phyloP scores from a whole-genome alignment of 1,284 basidiomycete species.

The Trametes pubescens region DNA sequence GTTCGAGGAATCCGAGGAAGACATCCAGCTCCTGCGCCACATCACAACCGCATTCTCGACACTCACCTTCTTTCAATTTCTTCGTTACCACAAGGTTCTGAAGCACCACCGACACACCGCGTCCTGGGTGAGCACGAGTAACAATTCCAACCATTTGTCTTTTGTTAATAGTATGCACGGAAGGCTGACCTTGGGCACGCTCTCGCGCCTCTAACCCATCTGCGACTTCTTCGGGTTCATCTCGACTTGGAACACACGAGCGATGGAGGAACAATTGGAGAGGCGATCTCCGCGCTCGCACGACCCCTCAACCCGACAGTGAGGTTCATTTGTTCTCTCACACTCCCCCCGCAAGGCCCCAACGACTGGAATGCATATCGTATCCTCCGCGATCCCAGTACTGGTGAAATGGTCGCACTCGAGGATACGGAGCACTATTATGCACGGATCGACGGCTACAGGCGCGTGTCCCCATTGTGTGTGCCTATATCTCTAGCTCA shows the following conservation, averaged over 20 bases:
- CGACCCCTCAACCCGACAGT: neutral
- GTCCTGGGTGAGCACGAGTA: neutral
- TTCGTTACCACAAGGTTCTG: neutral
- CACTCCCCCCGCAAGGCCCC: neutral
- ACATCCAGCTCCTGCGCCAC: neutral
- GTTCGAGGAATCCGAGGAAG: neutral
- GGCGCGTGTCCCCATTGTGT: neutral
- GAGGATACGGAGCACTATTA: neutral
- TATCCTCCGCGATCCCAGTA: neutral
- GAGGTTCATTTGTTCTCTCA: neutral
- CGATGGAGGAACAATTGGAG: neutral
- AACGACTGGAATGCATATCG: neutral
- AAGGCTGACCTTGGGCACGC: neutral
- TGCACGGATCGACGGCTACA: neutral
- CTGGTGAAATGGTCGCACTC: neutral
- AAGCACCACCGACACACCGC: neutral
- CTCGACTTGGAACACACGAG: neutral
- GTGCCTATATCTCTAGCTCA: too few relatives aligned
- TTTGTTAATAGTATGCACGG: neutral
- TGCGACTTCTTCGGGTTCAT: neutral
- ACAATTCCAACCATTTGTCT: neutral
- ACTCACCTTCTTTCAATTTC: neutral
- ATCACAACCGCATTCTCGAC: neutral
- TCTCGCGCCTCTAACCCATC: neutral
- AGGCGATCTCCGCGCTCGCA: neutral